Conservation (phyloP, 163 green algal species). For the Scenedesmus sp. region DNA sequence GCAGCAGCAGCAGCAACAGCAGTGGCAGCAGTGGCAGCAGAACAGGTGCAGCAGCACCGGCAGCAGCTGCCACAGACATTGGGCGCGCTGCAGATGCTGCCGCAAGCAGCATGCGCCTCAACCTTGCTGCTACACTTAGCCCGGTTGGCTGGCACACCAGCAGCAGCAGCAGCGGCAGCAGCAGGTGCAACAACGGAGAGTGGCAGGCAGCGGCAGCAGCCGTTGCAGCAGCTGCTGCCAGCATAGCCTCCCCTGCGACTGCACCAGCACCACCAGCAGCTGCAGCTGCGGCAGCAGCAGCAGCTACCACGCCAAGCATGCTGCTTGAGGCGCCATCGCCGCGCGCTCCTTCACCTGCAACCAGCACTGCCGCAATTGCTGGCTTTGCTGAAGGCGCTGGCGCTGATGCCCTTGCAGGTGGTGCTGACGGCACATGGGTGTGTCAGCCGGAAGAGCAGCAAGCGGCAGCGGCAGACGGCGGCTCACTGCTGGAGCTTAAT, state of each 20-base stretch:
- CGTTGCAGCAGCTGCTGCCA: not conserved
- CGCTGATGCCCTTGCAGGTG: not conserved
- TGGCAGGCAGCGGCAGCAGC: not conserved
- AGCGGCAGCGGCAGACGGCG: not conserved
- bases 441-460: not conserved
- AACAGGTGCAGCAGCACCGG: not conserved
- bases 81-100: not conserved
- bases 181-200: not conserved
- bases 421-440: not conserved
- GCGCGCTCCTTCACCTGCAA: not conserved
- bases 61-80: no score
- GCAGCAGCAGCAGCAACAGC: not conserved
- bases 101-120: not conserved
- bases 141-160: not conserved
- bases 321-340: not conserved
- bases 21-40: conserved; percentile 9
- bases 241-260: not conserved
- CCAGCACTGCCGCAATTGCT: not conserved
- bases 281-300: not conserved
- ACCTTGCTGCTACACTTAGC: not conserved
- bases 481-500: not conserved
- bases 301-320: not conserved
- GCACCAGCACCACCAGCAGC: not conserved
- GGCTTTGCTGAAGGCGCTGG: not conserved
- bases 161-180: not conserved